phyloP scores from a whole-genome alignment of 805 yeast genomes.

The Yarrowia osloensis region DNA sequence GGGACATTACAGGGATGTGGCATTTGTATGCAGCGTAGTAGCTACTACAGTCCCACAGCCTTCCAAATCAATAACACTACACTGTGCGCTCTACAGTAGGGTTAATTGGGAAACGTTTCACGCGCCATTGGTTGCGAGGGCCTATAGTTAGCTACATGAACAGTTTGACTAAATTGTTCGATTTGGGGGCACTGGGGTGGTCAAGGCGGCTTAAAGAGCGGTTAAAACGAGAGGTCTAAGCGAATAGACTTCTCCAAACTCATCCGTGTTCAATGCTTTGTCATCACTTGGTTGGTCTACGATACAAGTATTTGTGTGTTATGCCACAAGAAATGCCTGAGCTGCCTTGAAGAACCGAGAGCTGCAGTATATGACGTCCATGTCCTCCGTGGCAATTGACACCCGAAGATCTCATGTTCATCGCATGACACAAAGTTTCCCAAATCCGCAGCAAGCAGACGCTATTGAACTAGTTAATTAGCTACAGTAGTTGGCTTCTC shows the following conservation, averaged over 20 bases:
- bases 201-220: neutral
- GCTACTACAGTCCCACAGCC: neutral
- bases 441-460: neutral
- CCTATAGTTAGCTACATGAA: too few species aligned
- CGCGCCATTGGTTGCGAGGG: too few species aligned
- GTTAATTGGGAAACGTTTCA: too few species aligned
- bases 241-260: neutral
- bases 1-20: neutral
- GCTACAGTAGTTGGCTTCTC: neutral
- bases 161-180: too few species aligned
- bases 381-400: too few species aligned
- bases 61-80: too few species aligned
- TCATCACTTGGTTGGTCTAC: neutral
- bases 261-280: neutral
- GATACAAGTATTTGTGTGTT: too few species aligned
- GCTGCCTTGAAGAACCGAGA: neutral
- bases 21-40: neutral
- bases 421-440: neutral
- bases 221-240: neutral
- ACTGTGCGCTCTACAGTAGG: too few species aligned
- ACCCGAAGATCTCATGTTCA: neutral
- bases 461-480: neutral
- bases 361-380: too few species aligned
- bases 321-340: too few species aligned
- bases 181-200: neutral